Base-by-base conservation (phyloP, 495 filamentous ascomycete genomes). In the Glonium stellatum region DNA sequence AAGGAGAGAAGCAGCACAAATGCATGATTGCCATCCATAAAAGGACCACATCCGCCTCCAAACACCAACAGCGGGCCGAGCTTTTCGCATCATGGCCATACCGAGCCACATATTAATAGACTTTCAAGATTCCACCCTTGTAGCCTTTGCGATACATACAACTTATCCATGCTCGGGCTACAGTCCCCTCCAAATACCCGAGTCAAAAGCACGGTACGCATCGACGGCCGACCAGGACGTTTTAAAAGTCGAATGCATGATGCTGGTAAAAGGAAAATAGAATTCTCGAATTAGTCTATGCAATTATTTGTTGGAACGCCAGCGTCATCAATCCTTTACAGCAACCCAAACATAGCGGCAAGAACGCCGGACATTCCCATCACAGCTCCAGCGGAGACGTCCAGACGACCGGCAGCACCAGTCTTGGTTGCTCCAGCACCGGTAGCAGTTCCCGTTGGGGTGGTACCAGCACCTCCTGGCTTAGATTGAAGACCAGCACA, bases 301-400 rank as follows among this genome's bases (percentile, higher is more conserved):
- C 65, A 64, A 67, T 57, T 59, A 59, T 51, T 31, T 39, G 25
- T 58, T 34, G 57, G 51, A 64, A 69, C 59, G 63, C 65, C 66
- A 64, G 63, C 62, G 64, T 65, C 61, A 35, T 57, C 50, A 59
- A 37, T 41, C 36, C 34, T 65, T 70, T 63, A 76, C 39, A 76
- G 64, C 58, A 72, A 57, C 49, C 70, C 70, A 35, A 76, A 69
- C 60, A 75, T 67, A 49, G 69, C 71, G 13, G 73, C 73, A 31
- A 72, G 59, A 39, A 76, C 55, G 48, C 71, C 73, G 42, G 65
- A 48, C 5, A 74, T 44, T 51, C 71, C 71, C 18, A 69, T 51
- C 36, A 61, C 65, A 10, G 69, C 64, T 18, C 58, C 53, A 8
- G 67, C 57, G 55, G 55, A 37, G 13, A 75, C 64, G 42, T 69